These are phyloP conservation scores for Athelia psychrophila DNA, from an alignment of 1,284 basidiomycete species.

Conservation along the genomic window DNA sequence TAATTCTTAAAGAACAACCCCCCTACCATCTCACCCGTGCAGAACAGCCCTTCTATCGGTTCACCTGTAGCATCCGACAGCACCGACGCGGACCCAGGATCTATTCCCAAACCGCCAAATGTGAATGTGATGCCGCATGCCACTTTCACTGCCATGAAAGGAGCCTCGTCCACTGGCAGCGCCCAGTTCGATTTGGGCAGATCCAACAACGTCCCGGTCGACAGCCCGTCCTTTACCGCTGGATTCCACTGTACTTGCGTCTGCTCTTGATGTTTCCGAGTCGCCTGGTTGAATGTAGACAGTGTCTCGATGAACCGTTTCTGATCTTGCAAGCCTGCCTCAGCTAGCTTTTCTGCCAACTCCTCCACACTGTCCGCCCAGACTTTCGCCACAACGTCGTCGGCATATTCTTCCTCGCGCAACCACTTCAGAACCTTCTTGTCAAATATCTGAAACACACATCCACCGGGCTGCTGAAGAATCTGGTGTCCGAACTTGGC, in stretches of 20 bases:
- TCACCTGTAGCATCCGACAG: too few relatives aligned
- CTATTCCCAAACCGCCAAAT: too few relatives aligned
- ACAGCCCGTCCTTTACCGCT: slow-evolving; percentile 57
- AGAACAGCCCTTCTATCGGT: too few relatives aligned
- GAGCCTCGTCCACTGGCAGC: too few relatives aligned
- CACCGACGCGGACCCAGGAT: too few relatives aligned
- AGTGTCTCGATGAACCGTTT: slow-evolving; percentile 44
- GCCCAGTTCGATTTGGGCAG: too few relatives aligned
- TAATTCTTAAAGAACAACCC: too few relatives aligned
- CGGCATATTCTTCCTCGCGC: slow-evolving; percentile 62
- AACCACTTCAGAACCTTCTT: slow-evolving; percentile 38
- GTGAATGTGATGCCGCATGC: too few relatives aligned
- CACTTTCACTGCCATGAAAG: too few relatives aligned
- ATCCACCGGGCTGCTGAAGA: slow-evolving; percentile 51
- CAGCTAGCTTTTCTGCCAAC: slow-evolving; percentile 44
- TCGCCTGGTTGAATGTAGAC: slow-evolving; percentile 48
- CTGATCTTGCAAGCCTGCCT: slow-evolving; percentile 43
- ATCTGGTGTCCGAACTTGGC: slow-evolving; percentile 63
- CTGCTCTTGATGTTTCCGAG: slow-evolving; percentile 34
- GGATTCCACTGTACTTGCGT: slow-evolving; percentile 49
- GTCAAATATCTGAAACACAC: slow-evolving; percentile 66
- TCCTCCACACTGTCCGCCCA: slow-evolving; percentile 45
- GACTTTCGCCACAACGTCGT: slow-evolving; percentile 54
- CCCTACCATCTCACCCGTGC: too few relatives aligned
- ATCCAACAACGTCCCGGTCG: too few relatives aligned